Evolutionary conservation across 2,329 filamentous ascomycete species (phyloP).

Genomic region (Emydomyces testavorans): DNA sequence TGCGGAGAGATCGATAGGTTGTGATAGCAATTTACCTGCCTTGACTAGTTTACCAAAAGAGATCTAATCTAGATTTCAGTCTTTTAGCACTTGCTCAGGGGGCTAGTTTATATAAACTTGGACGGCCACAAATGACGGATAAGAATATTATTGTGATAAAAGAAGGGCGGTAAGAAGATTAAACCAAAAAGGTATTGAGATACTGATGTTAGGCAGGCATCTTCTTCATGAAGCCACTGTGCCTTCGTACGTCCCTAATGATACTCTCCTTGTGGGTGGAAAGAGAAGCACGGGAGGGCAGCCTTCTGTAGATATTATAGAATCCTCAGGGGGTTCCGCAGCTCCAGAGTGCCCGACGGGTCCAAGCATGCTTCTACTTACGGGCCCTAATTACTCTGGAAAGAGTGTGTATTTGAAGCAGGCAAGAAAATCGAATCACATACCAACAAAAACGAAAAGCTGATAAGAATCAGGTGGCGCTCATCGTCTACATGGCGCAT

Average conservation of each 20-base stretch:
- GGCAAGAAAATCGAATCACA: constrained; percentile 17
- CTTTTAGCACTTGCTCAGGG: constrained; percentile 68
- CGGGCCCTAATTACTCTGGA: constrained; percentile 90
- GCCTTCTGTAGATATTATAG: neutral
- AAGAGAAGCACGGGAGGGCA: constrained; percentile 1
- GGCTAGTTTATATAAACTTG: constrained; percentile 62
- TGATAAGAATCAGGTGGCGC: constrained; percentile 46
- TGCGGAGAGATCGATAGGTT: constrained; percentile 72
- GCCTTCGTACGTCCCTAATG: constrained; percentile 69
- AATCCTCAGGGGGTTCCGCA: neutral
- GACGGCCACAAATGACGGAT: constrained; percentile 55
- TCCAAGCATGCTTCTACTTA: constrained; percentile 66
- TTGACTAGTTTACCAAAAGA: neutral
- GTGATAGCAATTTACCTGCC: neutral
- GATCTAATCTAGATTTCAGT: constrained; percentile 33
- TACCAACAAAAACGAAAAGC: neutral
- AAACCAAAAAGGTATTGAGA: constrained; percentile 1
- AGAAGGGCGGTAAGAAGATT: constrained; percentile 52
- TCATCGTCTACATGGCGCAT: constrained; percentile 87
- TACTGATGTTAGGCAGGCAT: constrained; percentile 41
- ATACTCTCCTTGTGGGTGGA: constrained; percentile 59
- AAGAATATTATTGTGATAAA: constrained; percentile 62
- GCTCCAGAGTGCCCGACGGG: constrained; percentile 17
- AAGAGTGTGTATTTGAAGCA: constrained; percentile 96
- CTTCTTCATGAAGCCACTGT: constrained; percentile 76